Base-by-base conservation (phyloP, 2,329 filamentous ascomycete species). In the Diaporthe vaccinii region DNA sequence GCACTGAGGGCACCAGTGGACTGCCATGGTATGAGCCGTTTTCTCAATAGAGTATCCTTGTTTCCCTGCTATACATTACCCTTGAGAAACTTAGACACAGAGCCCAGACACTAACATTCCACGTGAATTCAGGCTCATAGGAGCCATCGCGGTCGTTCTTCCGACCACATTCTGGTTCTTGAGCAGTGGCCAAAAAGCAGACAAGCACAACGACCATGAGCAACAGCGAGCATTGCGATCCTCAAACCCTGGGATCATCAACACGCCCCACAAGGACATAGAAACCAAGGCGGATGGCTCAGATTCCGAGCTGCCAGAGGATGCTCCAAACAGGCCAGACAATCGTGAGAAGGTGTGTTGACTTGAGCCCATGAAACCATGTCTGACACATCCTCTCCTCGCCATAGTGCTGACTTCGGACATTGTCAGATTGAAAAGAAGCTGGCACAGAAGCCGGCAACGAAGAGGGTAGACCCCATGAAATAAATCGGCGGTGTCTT, bases 371-470 rank as follows among this genome's bases (percentile, higher is more conserved):
- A 0, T n/a, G n/a, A 28, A 28, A 7, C 7, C 12, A 10, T 7
- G 49, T 57, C 7, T 22, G 1, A 34, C 4, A 4, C 28, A 12
- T 2, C 8, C 39, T 12, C 1, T 25, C n/a, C 6, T 53, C 41
- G 46, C 61, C 76, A 39, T 69, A 8, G 9, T 31, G 3, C 65
- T 69, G 49, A 69, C 65, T n/a, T 41, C 2, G 14, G 15, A 22
- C 20, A 5, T 46, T 22, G 17, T 10, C 72, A 82, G 79, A 76
- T 83, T 71, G 79, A 80, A 51, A 78, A 75, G 58, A 78, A 78
- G 75, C 51, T 77, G n/a, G 81, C 83, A 75, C 79, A 81, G 58
- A 78, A 80, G 67, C 75, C 70, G 28, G 55, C 34, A n/a, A 78
- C 76, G 3, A 74, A 77, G 74, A 73, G 72, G 20, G 76, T 78